Conservation (phyloP, 1,284 basidiomycete species). For the Austropuccinia psidii region DNA sequence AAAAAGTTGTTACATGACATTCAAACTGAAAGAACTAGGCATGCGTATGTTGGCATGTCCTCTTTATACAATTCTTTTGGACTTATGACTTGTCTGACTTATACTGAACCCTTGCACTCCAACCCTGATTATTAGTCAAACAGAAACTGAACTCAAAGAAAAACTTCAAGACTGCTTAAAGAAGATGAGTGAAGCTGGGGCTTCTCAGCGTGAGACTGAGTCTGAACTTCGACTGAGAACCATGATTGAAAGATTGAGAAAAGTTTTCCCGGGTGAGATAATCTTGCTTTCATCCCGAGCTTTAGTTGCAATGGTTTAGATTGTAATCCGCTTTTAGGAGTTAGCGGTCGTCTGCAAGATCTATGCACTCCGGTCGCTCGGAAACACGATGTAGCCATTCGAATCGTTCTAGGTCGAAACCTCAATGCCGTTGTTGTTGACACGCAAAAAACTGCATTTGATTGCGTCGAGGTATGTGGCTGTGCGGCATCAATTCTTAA, state of each 20-base stretch:
- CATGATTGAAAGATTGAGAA: conserved; percentile 69
- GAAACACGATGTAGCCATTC: conserved; percentile 90
- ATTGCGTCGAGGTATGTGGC: conserved; percentile 75
- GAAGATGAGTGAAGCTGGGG: conserved; percentile 77
- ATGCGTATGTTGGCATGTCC: conserved; percentile 54
- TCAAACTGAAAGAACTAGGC: conserved; percentile 63
- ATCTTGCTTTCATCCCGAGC: neutral
- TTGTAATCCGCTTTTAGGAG: conserved; percentile 45
- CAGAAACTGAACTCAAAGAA: conserved; percentile 82
- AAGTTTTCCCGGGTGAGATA: conserved; percentile 67
- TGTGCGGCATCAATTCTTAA: neutral
- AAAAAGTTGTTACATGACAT: conserved; percentile 67
- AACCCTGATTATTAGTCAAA: conserved; percentile 57
- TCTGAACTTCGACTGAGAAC: conserved; percentile 77
- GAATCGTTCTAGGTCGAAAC: conserved; percentile 87
- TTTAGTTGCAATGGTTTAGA: neutral
- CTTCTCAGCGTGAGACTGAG: conserved; percentile 76
- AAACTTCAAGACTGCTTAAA: conserved; percentile 74
- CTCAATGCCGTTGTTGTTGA: conserved; percentile 94
- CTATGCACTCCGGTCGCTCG: conserved; percentile 84
- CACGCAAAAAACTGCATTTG: conserved; percentile 90
- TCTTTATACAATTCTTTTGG: neutral
- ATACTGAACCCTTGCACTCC: neutral
- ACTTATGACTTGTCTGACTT: neutral
- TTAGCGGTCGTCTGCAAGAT: conserved; percentile 72